Evolutionary conservation across 129 eudicot species (phyloP).

Genomic region (Pulicaria dysenterica): DNA sequence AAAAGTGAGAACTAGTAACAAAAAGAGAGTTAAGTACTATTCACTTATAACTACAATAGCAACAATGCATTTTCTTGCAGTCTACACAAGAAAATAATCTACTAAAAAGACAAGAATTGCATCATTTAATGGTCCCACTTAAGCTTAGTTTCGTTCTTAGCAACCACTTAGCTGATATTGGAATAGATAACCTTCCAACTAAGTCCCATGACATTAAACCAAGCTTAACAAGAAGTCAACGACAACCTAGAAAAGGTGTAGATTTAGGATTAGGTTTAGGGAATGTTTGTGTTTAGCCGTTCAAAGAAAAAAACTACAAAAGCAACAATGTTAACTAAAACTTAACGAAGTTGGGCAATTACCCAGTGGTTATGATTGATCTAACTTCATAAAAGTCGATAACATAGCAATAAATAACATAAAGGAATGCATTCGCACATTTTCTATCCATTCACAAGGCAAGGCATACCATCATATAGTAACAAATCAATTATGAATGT

Average conservation of each 20-base stretch:
- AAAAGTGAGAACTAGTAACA: not conserved
- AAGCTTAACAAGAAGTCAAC: not conserved
- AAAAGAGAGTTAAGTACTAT: not conserved
- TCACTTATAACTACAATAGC: no score
- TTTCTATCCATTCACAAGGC: not conserved
- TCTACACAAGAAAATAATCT: not conserved
- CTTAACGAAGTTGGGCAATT: not conserved
- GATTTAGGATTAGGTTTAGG: no score
- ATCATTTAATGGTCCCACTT: conserved; percentile 18
- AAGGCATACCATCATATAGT: conserved; percentile 5
- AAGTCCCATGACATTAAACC: conserved; percentile 13
- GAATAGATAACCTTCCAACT: not conserved
- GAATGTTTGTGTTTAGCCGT: no score
- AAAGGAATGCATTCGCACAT: not conserved
- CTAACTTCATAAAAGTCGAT: not conserved
- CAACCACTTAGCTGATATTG: not conserved
- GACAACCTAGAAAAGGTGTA: no score
- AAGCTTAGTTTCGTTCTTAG: not conserved
- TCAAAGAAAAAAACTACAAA: conserved; percentile 5
- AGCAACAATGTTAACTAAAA: not conserved
- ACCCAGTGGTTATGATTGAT: not conserved
- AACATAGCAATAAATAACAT: not conserved
- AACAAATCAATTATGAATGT: conserved; percentile 2
- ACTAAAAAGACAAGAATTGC: not conserved
- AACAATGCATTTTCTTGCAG: not conserved